Percentiles rank a stretch among this genome's conserved stretches.
Conservation (phyloP, 768 basidiomycete species). For the Tremella yokohamensis region DNA sequence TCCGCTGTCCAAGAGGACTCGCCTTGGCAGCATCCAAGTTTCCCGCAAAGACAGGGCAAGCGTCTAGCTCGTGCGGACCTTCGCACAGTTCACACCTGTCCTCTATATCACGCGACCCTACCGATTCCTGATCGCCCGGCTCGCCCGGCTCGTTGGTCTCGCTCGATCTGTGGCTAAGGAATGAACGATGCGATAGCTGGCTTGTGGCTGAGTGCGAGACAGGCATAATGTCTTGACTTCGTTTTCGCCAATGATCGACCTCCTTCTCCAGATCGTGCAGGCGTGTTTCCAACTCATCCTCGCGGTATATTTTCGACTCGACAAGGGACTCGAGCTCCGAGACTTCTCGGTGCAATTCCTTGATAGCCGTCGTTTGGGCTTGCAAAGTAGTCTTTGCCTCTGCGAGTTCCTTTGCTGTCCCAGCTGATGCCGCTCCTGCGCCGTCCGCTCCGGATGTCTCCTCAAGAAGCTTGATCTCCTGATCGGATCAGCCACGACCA, state of each 20-base stretch:
- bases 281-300: slow-evolving; percentile 47
- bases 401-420: slow-evolving; percentile 55
- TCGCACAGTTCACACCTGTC: slow-evolving; percentile 45
- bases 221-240: neutral
- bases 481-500: slow-evolving; percentile 1
- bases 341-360: slow-evolving; percentile 79
- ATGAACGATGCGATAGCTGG: neutral
- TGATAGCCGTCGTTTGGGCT: slow-evolving; percentile 25
- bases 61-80: slow-evolving; percentile 45
- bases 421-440: neutral
- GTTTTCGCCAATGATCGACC: slow-evolving; percentile 15
- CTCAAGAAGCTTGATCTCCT: slow-evolving; percentile 76
- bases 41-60: slow-evolving; percentile 43
- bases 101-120: neutral
- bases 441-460: slow-evolving; percentile 53
- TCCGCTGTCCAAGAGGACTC: slow-evolving; percentile 15
- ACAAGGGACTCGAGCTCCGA: slow-evolving; percentile 85
- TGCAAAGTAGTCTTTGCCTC: slow-evolving; percentile 23
- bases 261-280: slow-evolving; percentile 34
- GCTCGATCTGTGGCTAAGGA: neutral
- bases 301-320: slow-evolving; percentile 74
- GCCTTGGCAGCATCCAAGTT: slow-evolving; percentile 17
- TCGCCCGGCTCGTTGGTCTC: slow-evolving; percentile 15
- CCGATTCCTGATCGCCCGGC: neutral
- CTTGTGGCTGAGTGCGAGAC: neutral